A percentile compares a stretch with the other conserved stretches of the same genome.
phyloP scores from a whole-genome alignment of 2,329 filamentous ascomycete species.

The Epichloe aotearoae region DNA sequence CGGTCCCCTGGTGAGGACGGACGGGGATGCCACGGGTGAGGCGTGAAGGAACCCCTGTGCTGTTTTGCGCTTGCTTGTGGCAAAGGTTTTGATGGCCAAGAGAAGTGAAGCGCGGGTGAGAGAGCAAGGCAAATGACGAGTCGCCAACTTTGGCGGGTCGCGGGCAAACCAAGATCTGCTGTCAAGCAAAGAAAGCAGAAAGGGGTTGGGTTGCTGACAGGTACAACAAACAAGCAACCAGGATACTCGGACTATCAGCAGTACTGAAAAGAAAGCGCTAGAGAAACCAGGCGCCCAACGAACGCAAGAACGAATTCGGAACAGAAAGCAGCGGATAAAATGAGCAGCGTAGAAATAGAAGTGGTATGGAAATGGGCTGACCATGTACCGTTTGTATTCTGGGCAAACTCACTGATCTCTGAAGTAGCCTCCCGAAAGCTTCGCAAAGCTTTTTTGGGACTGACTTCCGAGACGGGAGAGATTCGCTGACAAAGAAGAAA shows the following conservation, averaged over 20 bases:
- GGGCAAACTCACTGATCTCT: background rate
- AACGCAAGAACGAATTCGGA: conserved; percentile 17
- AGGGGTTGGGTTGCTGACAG: background rate
- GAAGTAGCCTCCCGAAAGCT: background rate
- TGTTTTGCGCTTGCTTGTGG: conserved; percentile 12
- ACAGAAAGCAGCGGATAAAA: conserved; percentile 18
- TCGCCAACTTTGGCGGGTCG: background rate
- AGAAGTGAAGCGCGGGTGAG: background rate
- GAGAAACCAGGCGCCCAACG: conserved; percentile 8
- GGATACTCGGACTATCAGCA: background rate
- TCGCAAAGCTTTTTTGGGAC: background rate
- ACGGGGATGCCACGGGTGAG: conserved; percentile 38
- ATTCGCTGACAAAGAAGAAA: background rate
- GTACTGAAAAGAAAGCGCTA: conserved; percentile 13
- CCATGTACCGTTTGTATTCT: conserved; percentile 10
- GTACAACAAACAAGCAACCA: too few relatives aligned
- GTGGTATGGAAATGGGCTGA: conserved; percentile 21
- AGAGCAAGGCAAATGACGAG: background rate
- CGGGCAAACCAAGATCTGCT: too few relatives aligned
- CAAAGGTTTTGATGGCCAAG: conserved; percentile 5
- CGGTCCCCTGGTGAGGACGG: conserved; percentile 20
- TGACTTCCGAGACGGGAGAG: background rate
- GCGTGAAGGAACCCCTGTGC: conserved; percentile 30
- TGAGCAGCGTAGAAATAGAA: conserved; percentile 14
- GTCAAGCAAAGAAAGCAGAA: too few relatives aligned